Evolutionary conservation across 2,329 filamentous ascomycete species (phyloP).

Genomic region (Chaetomiaceae sp.): DNA sequence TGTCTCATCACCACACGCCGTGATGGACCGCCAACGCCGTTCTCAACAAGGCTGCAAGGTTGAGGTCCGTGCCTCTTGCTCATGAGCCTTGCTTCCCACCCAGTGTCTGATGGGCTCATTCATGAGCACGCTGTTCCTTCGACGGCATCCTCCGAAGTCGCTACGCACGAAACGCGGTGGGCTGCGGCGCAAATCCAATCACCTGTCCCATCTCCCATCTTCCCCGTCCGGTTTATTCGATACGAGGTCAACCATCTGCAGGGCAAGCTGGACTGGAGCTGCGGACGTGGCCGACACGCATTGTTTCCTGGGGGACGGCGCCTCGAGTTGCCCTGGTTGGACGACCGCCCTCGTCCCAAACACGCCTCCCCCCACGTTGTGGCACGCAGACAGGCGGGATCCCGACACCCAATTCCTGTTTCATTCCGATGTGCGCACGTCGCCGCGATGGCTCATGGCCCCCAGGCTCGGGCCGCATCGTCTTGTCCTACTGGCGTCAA

Average conservation of each 20-base stretch:
- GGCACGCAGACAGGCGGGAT: not conserved
- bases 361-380: not conserved
- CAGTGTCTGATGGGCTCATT: not conserved
- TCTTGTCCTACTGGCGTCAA: not conserved
- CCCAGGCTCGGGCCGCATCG: slow-evolving; percentile 10
- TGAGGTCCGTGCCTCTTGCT: too few relatives aligned
- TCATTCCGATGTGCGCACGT: not conserved
- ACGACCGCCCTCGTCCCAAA: not conserved
- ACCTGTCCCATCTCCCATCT: not conserved
- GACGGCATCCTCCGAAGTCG: slow-evolving; percentile 1
- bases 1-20: too few relatives aligned
- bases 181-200: not conserved
- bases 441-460: not conserved
- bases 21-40: too few relatives aligned
- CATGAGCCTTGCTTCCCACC: too few relatives aligned
- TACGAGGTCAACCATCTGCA: slow-evolving; percentile 1
- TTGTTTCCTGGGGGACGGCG: not conserved
- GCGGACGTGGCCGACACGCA: not conserved
- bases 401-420: slow-evolving; percentile 2
- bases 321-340: not conserved
- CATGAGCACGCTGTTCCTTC: not conserved
- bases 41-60: too few relatives aligned
- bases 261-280: slow-evolving; percentile 9
- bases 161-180: not conserved
- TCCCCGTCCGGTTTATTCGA: not conserved